Evolutionary conservation across 345 rosid species (phyloP).

Genomic region (Euphorbia tirucalli): DNA sequence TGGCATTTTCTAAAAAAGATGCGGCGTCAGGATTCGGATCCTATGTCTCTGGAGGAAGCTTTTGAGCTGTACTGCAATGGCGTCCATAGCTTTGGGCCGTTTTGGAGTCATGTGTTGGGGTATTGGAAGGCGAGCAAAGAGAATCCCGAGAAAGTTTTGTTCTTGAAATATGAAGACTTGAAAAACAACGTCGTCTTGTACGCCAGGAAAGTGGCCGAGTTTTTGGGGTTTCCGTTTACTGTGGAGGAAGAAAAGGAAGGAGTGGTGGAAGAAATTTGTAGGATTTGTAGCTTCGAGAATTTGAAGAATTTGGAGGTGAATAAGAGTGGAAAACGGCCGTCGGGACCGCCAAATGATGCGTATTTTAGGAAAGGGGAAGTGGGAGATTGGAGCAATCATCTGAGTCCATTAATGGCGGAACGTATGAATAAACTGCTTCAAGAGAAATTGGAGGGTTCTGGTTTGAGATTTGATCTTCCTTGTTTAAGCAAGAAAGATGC

Average conservation of each 20-base stretch:
- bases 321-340: background rate
- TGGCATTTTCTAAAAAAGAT: background rate
- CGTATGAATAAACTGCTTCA: background rate
- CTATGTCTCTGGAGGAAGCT: background rate
- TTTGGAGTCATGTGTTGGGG: background rate
- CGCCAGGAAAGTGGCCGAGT: background rate
- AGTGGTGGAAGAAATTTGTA: background rate
- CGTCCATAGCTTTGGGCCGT: conserved; percentile 1
- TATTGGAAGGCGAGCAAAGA: background rate
- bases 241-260: background rate
- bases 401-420: background rate
- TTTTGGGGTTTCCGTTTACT: background rate
- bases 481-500: too few relatives aligned
- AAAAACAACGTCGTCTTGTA: background rate
- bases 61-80: background rate
- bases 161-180: background rate
- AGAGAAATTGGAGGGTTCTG: background rate
- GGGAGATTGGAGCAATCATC: conserved; percentile 3
- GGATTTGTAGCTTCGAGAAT: background rate
- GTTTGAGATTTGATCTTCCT: background rate
- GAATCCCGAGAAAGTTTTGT: background rate
- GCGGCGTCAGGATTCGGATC: background rate
- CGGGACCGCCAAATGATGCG: background rate
- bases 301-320: background rate
- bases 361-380: background rate